Evolutionary conservation across 176 grass and related monocot species (phyloP).

Genomic region (Thalia dealbata): DNA sequence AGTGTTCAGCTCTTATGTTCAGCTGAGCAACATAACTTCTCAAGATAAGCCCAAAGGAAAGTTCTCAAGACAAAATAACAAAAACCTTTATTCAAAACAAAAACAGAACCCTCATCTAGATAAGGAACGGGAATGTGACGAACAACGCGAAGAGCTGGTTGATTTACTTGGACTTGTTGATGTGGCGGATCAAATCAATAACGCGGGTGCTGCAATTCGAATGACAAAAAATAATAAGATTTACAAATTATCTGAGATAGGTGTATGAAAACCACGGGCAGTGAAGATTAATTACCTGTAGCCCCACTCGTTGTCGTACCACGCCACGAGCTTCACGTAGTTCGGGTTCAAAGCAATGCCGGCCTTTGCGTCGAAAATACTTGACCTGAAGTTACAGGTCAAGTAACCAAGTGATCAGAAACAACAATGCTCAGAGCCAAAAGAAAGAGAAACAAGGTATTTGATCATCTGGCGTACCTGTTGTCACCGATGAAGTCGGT

Average conservation of each 20-base stretch:
- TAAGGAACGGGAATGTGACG: not conserved
- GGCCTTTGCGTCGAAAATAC: constrained; percentile 9
- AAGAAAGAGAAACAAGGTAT: not conserved
- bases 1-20: not conserved
- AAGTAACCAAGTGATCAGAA: too few relatives aligned
- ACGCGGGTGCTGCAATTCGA: not conserved
- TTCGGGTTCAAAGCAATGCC: constrained; percentile 6
- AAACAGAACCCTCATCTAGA: not conserved
- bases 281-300: constrained; percentile 8
- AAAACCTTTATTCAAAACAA: not conserved
- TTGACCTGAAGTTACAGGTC: not conserved
- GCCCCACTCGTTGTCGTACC: constrained; percentile 14
- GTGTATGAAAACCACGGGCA: not conserved
- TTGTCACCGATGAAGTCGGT: constrained; percentile 9
- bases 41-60: not conserved
- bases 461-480: not conserved
- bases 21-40: not conserved
- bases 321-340: constrained; percentile 3
- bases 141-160: not conserved
- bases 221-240: not conserved
- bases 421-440: too few relatives aligned
- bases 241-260: not conserved
- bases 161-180: constrained; percentile 3
- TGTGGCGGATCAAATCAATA: constrained; percentile 9
- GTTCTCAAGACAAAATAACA: not conserved